phyloP scores from a whole-genome alignment of 108 stramenopile species.

The Skeletonema grethae region DNA sequence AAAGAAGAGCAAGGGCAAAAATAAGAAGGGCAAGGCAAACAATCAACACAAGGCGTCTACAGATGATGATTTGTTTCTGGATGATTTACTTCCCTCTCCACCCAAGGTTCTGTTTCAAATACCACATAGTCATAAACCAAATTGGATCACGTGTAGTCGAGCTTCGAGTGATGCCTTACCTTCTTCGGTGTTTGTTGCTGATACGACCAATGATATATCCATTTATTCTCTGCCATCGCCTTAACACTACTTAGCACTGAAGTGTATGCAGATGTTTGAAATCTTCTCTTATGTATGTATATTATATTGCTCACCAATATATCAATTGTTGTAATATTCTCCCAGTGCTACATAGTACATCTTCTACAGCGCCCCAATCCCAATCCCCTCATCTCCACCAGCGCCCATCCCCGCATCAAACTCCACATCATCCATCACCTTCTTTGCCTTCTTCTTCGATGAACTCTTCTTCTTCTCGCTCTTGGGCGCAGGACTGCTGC shows the following conservation, averaged over 20 bases:
- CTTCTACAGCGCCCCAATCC: slow-evolving; percentile 53
- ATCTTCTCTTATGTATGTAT: background rate
- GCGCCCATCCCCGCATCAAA: slow-evolving; percentile 65
- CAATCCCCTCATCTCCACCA: slow-evolving; percentile 70
- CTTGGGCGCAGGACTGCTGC: slow-evolving; percentile 9
- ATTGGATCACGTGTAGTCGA: slow-evolving; percentile 54
- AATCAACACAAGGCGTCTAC: background rate
- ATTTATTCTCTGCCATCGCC: slow-evolving; percentile 55
- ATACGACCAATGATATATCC: slow-evolving; percentile 74
- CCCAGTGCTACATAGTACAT: background rate
- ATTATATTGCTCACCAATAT: background rate
- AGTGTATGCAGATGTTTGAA: background rate
- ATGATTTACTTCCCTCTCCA: slow-evolving; percentile 24
- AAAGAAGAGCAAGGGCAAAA: slow-evolving; percentile 11
- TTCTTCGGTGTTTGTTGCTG: slow-evolving; percentile 71
- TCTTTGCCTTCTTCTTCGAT: slow-evolving; percentile 56
- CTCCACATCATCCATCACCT: slow-evolving; percentile 63
- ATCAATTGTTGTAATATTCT: slow-evolving; percentile 1
- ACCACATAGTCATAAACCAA: slow-evolving; percentile 60
- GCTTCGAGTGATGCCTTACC: slow-evolving; percentile 26
- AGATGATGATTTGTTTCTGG: background rate
- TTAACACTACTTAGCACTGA: background rate
- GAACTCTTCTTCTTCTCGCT: slow-evolving; percentile 15
- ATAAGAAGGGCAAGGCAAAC: background rate
- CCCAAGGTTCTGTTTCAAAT: slow-evolving; percentile 44